These are phyloP conservation scores for Apiospora kogelbergensis DNA, from an alignment of 2,329 filamentous ascomycete genomes.

Conservation along the genomic window DNA sequence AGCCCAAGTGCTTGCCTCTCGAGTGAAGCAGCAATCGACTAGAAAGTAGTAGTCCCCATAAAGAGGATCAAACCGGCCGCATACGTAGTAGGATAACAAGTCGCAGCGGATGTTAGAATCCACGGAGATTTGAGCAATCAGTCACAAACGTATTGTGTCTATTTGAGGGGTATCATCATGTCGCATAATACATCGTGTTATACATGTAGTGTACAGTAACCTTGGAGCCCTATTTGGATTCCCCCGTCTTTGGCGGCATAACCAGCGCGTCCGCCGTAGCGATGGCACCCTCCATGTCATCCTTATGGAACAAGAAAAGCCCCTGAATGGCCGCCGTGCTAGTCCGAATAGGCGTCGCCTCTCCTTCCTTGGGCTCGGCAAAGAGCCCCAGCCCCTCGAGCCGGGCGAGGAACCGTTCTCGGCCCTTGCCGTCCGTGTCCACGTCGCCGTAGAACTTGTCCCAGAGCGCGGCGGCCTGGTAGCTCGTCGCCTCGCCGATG, in stretches of 20 bases:
- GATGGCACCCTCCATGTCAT: conserved; percentile 83
- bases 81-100: neutral
- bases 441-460: conserved; percentile 90
- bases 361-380: conserved; percentile 50
- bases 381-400: conserved; percentile 72
- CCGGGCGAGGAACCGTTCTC: conserved; percentile 67
- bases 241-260: neutral
- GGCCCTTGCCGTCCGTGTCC: conserved; percentile 62
- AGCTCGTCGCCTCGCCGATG: conserved; percentile 82
- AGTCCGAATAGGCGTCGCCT: conserved; percentile 46
- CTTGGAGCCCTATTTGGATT: neutral
- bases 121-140: too few relatives aligned
- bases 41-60: neutral
- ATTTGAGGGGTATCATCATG: neutral
- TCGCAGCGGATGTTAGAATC: too few relatives aligned
- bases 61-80: neutral
- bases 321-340: conserved; percentile 94
- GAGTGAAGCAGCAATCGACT: too few relatives aligned
- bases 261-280: conserved; percentile 70
- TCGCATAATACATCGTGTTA: neutral
- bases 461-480: conserved; percentile 87
- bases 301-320: conserved; percentile 93
- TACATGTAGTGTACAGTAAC: neutral
- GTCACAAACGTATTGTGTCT: neutral
- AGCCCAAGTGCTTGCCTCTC: too few relatives aligned